phyloP scores from a whole-genome alignment of 768 basidiomycete species.

The Tephrocybe sp. region DNA sequence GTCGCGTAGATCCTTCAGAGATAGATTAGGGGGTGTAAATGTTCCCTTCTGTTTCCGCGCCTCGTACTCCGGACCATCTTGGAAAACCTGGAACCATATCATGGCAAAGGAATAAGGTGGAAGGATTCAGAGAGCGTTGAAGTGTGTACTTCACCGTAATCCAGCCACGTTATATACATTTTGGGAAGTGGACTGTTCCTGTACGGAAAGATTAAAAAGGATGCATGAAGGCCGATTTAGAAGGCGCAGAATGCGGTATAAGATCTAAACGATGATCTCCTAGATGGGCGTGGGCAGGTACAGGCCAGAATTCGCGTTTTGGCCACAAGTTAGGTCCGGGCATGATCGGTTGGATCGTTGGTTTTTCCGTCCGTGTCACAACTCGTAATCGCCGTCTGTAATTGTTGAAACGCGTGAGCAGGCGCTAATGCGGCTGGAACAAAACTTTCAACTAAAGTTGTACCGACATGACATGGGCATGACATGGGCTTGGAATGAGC shows the following conservation, averaged over 20 bases:
- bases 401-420: conserved; percentile 2
- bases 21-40: conserved; percentile 43
- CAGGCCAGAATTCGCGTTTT: not conserved
- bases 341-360: not conserved
- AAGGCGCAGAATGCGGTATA: conserved; percentile 8
- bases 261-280: conserved; percentile 15
- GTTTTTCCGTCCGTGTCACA: not conserved
- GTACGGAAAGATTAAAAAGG: conserved; percentile 18
- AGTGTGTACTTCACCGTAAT: not conserved
- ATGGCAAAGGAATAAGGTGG: conserved; percentile 19
- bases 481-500: conserved; percentile 11
- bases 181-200: conserved; percentile 12
- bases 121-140: not conserved
- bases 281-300: conserved; percentile 1
- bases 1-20: conserved; percentile 43
- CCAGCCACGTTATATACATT: conserved; percentile 13
- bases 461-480: conserved; percentile 8
- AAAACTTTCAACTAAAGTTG: conserved; percentile 6
- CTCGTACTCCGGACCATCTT: conserved; percentile 51
- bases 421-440: not conserved
- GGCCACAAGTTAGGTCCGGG: not conserved
- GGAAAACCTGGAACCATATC: conserved; percentile 43
- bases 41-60: conserved; percentile 35
- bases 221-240: conserved; percentile 17
- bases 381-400: not conserved